phyloP scores from a whole-genome alignment of 306 rosid species.

The Quercus mongolica region DNA sequence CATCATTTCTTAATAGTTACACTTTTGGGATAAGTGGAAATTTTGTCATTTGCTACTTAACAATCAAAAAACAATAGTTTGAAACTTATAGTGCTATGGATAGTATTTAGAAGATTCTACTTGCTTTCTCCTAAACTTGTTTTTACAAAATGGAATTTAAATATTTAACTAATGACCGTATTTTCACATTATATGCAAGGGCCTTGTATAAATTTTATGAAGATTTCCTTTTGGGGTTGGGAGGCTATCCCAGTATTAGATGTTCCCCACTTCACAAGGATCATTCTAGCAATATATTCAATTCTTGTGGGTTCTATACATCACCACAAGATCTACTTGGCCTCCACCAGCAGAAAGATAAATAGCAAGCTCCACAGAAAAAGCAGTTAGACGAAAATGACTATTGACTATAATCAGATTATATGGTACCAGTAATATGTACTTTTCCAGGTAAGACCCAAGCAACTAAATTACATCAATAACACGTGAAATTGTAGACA shows the following conservation, averaged over 20 bases:
- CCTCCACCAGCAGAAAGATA: conserved; percentile 7
- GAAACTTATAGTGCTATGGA: background rate
- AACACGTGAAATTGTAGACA: background rate
- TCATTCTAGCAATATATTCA: too few relatives aligned
- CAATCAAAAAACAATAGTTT: too few relatives aligned
- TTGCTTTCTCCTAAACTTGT: background rate
- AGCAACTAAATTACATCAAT: background rate
- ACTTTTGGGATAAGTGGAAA: too few relatives aligned
- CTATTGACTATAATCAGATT: background rate
- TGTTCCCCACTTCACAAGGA: background rate
- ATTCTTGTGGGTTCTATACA: background rate
- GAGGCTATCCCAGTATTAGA: background rate
- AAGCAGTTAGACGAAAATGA: background rate
- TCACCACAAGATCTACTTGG: background rate
- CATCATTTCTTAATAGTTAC: too few relatives aligned
- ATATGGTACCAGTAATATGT: background rate
- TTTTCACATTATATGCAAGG: background rate
- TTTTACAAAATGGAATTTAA: background rate
- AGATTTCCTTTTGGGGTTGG: background rate
- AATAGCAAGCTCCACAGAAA: background rate
- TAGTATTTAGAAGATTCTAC: background rate
- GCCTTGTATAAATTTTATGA: background rate
- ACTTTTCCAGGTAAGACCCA: background rate
- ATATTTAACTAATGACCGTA: background rate
- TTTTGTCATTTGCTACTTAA: too few relatives aligned